Evolutionary conservation across 176 grass and related monocot species (phyloP), one percentile per base, ranked within the genome.

Genomic region (barley (Hordeum vulgare)): DNA sequence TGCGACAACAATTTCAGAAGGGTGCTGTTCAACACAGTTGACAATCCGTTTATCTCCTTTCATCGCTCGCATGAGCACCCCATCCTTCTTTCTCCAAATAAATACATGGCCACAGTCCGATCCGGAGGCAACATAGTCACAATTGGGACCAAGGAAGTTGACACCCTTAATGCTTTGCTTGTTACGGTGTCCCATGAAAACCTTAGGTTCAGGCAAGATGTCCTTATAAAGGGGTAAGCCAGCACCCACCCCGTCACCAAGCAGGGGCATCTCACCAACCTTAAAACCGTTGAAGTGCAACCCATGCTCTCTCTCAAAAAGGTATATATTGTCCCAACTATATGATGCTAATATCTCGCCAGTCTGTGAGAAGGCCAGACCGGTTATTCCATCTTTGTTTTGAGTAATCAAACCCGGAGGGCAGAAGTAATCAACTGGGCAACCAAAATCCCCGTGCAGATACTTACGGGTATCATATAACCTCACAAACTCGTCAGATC

Each of bases 61-160:
- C 92, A 91, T 81, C 11, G 34, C 92, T 42, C 90, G 80, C 58
- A 94, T 76, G 34, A 91, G 56, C 61, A 74, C 65, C 64, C 79
- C 90, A 33, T 89, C 90, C 67, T 90, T 93, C 86, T 94, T 98
- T 59, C 84, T 91, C 95, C 95, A 98, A 84, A 98, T 88, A 88
- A 93, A 93, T 81, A 86, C 75, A 78, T 25, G 59, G 10, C 88
- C 92, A 49, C 88, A 89, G 77, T 98, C 92, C 64, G 95, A 98
- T 21, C 95, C 95, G 51, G 92, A 91, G 49, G 84, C 78, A 82
- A 94, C 88, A 88, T 93, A 98, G 64, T 98, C 95, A 67, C 80
- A 93, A 81, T 85, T 77, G 15, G 95, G 92, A 14, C 92, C 92
- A 64, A 94, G 86, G 77, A 98, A 98, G 77, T 64, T 91, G 56